phyloP scores from a whole-genome alignment of 192 early-diverging fungal species.

The Pecoramyces ruminantium region DNA sequence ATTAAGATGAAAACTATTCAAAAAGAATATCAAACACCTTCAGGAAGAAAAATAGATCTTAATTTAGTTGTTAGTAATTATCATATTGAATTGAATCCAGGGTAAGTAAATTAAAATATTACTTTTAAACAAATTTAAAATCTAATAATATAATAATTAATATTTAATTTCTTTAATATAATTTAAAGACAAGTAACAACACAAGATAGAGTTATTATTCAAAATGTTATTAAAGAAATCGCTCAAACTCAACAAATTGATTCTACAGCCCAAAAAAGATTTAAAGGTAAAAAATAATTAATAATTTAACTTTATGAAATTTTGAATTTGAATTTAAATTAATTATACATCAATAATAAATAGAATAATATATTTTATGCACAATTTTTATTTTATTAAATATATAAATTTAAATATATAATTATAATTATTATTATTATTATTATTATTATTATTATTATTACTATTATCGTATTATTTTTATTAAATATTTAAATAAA shows the following conservation, averaged over 20 bases:
- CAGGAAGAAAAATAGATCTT: constrained; percentile 69
- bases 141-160: no score
- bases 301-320: no score
- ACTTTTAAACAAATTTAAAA: no score
- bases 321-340: neutral
- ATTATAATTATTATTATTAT: no score
- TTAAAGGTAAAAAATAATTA: constrained; percentile 48
- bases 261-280: constrained; percentile 52
- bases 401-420: no score
- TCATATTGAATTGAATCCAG: constrained; percentile 56
- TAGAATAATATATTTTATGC: no score
- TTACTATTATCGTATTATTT: neutral
- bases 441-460: neutral
- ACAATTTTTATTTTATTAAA: no score
- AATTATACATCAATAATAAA: no score
- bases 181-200: constrained; percentile 75
- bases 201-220: constrained; percentile 79
- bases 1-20: constrained; percentile 81
- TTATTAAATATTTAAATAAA: neutral
- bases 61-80: constrained; percentile 83
- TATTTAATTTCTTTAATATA: no score
- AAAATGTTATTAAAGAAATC: constrained; percentile 90
- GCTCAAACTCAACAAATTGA: constrained; percentile 93
- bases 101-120: neutral
- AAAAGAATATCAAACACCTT: constrained; percentile 66